Conservation (phyloP, 2,329 filamentous ascomycete species). For the Acarospora socialis region DNA sequence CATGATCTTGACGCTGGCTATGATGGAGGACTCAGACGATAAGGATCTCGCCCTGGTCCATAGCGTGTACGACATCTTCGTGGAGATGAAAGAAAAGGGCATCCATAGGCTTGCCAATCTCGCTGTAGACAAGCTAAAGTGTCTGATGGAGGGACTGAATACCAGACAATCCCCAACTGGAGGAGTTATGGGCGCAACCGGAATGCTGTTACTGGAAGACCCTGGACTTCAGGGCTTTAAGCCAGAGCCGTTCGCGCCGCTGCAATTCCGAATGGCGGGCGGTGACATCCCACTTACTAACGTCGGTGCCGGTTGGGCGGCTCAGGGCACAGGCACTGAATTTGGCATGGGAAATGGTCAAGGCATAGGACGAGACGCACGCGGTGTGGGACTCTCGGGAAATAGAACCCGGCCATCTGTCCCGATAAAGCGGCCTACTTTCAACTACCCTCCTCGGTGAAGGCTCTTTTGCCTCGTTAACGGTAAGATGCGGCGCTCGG, state of each 20-base stretch:
- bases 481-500: too few relatives aligned
- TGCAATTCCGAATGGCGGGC: slow-evolving; percentile 19
- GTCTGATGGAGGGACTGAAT: slow-evolving; percentile 19
- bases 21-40: slow-evolving; percentile 27
- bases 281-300: slow-evolving; percentile 2
- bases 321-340: too few relatives aligned
- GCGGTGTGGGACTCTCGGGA: too few relatives aligned
- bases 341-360: too few relatives aligned
- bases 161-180: slow-evolving; percentile 13
- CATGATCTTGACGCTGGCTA: slow-evolving; percentile 35
- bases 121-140: slow-evolving; percentile 24
- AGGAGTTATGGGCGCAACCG: slow-evolving; percentile 32
- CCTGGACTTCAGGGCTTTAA: slow-evolving; percentile 27
- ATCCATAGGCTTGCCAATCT: slow-evolving; percentile 33
- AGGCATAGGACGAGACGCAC: too few relatives aligned
- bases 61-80: slow-evolving; percentile 28
- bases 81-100: slow-evolving; percentile 26
- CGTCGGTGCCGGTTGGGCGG: too few relatives aligned
- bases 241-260: slow-evolving; percentile 21
- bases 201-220: slow-evolving; percentile 35
- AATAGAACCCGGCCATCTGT: too few relatives aligned
- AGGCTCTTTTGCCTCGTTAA: too few relatives aligned
- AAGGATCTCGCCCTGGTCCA: slow-evolving; percentile 26
- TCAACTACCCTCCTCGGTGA: too few relatives aligned
- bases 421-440: too few relatives aligned